Conservation (phyloP, 441 rosid genomes). For the Eruca vesicaria region DNA sequence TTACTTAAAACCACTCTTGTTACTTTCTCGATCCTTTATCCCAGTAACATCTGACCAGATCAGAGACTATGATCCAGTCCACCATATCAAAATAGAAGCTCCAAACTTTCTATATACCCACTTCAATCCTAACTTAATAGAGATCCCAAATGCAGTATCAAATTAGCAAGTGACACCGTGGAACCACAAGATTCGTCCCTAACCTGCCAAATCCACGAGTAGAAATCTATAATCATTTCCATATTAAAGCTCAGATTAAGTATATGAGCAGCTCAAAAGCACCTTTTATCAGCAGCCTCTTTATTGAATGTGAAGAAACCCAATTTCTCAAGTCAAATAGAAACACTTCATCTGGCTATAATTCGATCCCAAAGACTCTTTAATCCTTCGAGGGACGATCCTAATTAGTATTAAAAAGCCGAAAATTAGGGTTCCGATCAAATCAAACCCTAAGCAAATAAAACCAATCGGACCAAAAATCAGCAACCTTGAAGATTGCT, state of each 20-base stretch:
- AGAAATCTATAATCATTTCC: constrained; percentile 37
- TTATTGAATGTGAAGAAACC: constrained; percentile 21
- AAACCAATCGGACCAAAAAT: constrained; percentile 31
- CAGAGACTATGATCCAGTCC: constrained; percentile 58
- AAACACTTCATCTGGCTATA: constrained; percentile 16
- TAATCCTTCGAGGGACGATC: constrained; percentile 40
- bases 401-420: constrained; percentile 39
- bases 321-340: constrained; percentile 2
- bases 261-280: constrained; percentile 30
- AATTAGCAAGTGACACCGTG: constrained; percentile 15
- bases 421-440: constrained; percentile 45
- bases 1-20: constrained; percentile 36
- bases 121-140: constrained; percentile 21
- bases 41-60: constrained; percentile 63
- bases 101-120: constrained; percentile 37
- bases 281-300: constrained; percentile 30
- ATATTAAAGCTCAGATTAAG: constrained; percentile 21
- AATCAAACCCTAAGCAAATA: constrained; percentile 52
- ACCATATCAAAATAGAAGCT: constrained; percentile 51
- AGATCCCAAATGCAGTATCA: too few species aligned
- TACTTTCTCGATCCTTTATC: constrained; percentile 42
- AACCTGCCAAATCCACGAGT: constrained; percentile 47
- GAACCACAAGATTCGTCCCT: not conserved
- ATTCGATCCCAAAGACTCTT: constrained; percentile 23
- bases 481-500: constrained; percentile 13